Evolutionary conservation across 495 filamentous ascomycete species (phyloP).

Genomic region (Bacidia gigantensis): DNA sequence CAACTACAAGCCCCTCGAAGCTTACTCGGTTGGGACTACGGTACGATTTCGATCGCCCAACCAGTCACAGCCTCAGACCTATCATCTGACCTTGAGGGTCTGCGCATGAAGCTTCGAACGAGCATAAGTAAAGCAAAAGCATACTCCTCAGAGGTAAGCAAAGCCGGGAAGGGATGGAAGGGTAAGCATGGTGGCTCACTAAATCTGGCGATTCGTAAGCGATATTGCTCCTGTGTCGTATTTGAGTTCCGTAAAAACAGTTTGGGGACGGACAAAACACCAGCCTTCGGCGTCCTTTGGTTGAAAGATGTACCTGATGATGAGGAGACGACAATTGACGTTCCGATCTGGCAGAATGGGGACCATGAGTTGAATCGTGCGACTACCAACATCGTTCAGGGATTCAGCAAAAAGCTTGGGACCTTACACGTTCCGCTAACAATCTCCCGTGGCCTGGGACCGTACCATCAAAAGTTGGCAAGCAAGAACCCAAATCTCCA

Average conservation of each 20-base stretch:
- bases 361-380: slow-evolving; percentile 33
- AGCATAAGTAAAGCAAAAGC: slow-evolving; percentile 41
- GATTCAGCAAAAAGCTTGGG: slow-evolving; percentile 33
- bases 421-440: slow-evolving; percentile 39
- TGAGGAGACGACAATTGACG: slow-evolving; percentile 36
- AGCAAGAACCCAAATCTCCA: slow-evolving; percentile 35
- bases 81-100: slow-evolving; percentile 27
- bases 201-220: slow-evolving; percentile 44
- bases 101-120: slow-evolving; percentile 43
- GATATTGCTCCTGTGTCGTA: slow-evolving; percentile 44
- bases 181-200: slow-evolving; percentile 27
- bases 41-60: slow-evolving; percentile 43
- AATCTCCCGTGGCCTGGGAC: slow-evolving; percentile 44
- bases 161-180: slow-evolving; percentile 20
- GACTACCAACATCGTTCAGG: slow-evolving; percentile 21
- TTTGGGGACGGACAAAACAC: slow-evolving; percentile 36
- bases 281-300: slow-evolving; percentile 53
- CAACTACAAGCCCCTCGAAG: slow-evolving; percentile 39
- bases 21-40: slow-evolving; percentile 52
- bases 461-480: slow-evolving; percentile 40
- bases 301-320: slow-evolving; percentile 51
- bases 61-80: slow-evolving; percentile 26
- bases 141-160: slow-evolving; percentile 25
- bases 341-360: slow-evolving; percentile 44
- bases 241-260: slow-evolving; percentile 44